These are phyloP conservation scores for Phyllostachys edulis DNA, from an alignment of 176 grass and related monocot genomes.

Conservation along the genomic window DNA sequence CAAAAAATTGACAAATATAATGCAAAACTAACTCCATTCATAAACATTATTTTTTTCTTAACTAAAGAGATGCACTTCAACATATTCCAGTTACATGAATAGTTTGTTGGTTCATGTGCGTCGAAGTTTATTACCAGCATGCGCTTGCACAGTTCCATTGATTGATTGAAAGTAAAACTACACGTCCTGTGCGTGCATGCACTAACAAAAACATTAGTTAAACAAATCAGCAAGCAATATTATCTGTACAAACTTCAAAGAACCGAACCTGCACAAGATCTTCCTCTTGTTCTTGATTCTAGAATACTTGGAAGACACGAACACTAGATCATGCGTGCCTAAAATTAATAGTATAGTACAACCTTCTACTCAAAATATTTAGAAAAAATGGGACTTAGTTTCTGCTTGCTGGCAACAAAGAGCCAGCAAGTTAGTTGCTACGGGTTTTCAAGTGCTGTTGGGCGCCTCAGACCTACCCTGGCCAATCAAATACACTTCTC, in stretches of 20 bases:
- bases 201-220: background rate
- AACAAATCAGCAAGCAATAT: background rate
- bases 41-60: background rate
- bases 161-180: background rate
- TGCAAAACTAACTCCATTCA: background rate
- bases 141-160: background rate
- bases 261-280: background rate
- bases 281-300: background rate
- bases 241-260: background rate
- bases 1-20: background rate
- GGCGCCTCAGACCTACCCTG: slow-evolving; percentile 49
- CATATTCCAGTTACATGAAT: background rate
- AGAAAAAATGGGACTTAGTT: background rate
- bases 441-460: slow-evolving; percentile 53
- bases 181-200: background rate
- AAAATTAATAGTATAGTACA: slow-evolving; percentile 1
- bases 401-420: slow-evolving; percentile 14
- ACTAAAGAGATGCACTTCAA: background rate
- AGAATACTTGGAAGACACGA: background rate
- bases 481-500: slow-evolving; percentile 18
- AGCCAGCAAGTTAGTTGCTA: slow-evolving; percentile 28
- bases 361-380: slow-evolving; percentile 14
- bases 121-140: background rate
- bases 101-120: background rate
- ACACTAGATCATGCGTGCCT: background rate